Evolutionary conservation across 1,139 yeast species (phyloP).

Genomic region (Candida neerlandica): DNA sequence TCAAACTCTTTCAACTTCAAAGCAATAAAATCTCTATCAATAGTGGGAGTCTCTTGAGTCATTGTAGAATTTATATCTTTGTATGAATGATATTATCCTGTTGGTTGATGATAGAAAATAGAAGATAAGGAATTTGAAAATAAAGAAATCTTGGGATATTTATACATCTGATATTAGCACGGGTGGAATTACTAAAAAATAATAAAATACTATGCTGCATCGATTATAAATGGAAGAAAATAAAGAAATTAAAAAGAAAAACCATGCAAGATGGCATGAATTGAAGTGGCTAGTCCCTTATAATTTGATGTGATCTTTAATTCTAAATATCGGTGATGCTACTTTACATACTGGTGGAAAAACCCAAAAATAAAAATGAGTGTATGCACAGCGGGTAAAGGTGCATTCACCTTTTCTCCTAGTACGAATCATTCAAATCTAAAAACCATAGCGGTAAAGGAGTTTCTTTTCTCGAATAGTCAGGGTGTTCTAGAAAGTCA

Average conservation of each 20-base stretch:
- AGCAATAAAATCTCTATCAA: background rate
- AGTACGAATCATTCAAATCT: no score
- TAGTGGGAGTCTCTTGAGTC: background rate
- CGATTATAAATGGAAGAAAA: background rate
- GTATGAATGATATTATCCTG: background rate
- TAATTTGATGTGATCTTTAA: no score
- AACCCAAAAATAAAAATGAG: background rate
- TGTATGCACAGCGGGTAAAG: no score
- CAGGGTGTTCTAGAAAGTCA: no score
- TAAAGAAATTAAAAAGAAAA: background rate
- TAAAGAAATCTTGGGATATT: background rate
- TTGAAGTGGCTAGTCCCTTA: no score
- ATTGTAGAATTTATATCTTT: background rate
- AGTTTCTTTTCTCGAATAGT: no score
- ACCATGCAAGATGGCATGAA: background rate
- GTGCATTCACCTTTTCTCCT: no score
- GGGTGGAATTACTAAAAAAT: conserved; percentile 2
- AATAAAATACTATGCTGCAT: background rate
- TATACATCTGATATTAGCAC: background rate
- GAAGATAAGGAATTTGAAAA: background rate
- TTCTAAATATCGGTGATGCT: background rate
- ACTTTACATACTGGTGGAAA: background rate
- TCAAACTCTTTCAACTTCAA: conserved; percentile 3
- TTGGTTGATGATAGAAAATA: background rate
- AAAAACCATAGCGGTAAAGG: no score